Evolutionary conservation across 306 rosid genomes (phyloP).

Genomic region (Fagus sylvatica): DNA sequence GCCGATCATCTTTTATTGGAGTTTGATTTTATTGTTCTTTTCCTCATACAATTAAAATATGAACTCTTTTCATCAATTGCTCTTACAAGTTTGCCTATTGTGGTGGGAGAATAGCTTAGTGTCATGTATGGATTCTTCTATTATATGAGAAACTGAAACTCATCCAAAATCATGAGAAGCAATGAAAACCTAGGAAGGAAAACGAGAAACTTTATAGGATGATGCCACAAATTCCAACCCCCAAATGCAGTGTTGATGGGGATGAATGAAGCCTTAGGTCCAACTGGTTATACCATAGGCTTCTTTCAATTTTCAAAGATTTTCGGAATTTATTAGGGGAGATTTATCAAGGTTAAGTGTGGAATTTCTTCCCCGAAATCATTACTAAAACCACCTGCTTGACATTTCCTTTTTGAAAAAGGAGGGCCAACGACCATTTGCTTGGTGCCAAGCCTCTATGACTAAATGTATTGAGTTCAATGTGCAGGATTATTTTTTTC

Average conservation of each 20-base stretch:
- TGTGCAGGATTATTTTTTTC: conserved; percentile 70
- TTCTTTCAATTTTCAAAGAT: not conserved
- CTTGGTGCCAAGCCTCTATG: not conserved
- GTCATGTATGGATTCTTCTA: not conserved
- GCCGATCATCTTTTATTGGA: not conserved
- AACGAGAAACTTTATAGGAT: no score
- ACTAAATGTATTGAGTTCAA: conserved; percentile 24
- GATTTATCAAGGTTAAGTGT: not conserved
- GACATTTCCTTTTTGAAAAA: not conserved
- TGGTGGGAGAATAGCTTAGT: not conserved
- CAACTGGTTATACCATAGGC: not conserved
- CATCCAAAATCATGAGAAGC: not conserved
- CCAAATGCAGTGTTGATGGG: not conserved
- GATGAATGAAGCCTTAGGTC: not conserved
- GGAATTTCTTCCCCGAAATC: not conserved
- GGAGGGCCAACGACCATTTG: not conserved
- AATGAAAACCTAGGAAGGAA: not conserved
- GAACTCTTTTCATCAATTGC: not conserved
- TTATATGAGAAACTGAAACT: not conserved
- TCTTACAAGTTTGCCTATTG: not conserved
- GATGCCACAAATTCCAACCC: no score
- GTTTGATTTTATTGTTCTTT: not conserved
- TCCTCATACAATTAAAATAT: not conserved
- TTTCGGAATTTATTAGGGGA: not conserved
- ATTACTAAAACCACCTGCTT: not conserved